Evolutionary conservation across 768 basidiomycete genomes (phyloP), one percentile per base, ranked within the genome.

Genomic region (Dacryopinax spathularia): DNA sequence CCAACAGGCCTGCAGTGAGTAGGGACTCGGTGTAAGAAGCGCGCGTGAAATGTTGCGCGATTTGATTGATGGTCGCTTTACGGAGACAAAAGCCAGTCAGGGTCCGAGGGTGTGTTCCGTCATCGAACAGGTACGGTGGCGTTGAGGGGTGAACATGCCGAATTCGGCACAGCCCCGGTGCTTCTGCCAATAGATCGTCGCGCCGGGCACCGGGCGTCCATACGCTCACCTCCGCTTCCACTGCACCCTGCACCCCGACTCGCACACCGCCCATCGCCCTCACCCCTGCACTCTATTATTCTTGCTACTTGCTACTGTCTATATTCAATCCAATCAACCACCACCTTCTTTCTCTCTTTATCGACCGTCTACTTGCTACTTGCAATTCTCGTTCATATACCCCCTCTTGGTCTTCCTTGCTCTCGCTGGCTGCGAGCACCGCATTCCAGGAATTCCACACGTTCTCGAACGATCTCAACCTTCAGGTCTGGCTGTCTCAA

Each of bases 31-130:
- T 6, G 39, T 41, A 4, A 5, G 18, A 41, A n/a, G n/a, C 39
- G 48, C 48, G 48, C 48, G 48, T 56, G 48, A 56, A 56, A 56
- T 56, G 48, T 56, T 56, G n/a, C 48, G 48, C 48, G 29, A 31
- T 27, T 15, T 22, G 25, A 27, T 20, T 3, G 25, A 37, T n/a
- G n/a, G 36, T n/a, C n/a, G n/a, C n/a, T n/a, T n/a, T n/a, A n/a
- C 48, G 48, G 48, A 56, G 48, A 3, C 48, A 56, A 56, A 56
- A 25, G 5, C 48, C 29, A 27, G 22, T 56, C 43, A 44, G 43
- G 43, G 43, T 56, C 29, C 10, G 48, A 7, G n/a, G n/a, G n/a
- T n/a, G n/a, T n/a, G 25, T 29, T 20, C 10, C 13, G 36, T 37
- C 36, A 37, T 56, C 48, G 48, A 9, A 29, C 15, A 29, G 48